These are phyloP conservation scores for Pyrenopolyporus hunteri DNA, from an alignment of 495 filamentous ascomycete species.

Conservation along the genomic window DNA sequence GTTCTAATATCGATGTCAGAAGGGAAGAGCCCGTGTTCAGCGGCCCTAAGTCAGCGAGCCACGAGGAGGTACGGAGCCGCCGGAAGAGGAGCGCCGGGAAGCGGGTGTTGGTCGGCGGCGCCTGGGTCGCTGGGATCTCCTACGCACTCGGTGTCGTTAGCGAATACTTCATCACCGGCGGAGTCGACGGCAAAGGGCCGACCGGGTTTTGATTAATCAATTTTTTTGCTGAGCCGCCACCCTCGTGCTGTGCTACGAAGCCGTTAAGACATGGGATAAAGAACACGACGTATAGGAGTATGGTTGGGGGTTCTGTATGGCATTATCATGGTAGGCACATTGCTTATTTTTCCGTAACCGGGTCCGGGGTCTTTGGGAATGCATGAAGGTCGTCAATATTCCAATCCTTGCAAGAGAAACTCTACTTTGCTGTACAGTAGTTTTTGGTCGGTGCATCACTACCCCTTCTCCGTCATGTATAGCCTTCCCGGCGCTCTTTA, in stretches of 20 bases:
- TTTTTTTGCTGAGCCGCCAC: not conserved
- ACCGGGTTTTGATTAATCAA: conserved; percentile 54
- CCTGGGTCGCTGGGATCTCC: conserved; percentile 64
- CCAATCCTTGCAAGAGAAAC: conserved; percentile 20
- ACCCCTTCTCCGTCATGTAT: conserved; percentile 24
- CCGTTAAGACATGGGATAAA: not conserved
- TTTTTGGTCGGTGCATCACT: conserved; percentile 10
- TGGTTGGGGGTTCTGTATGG: conserved; percentile 11
- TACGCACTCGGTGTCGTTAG: conserved; percentile 73
- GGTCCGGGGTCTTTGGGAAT: conserved; percentile 10
- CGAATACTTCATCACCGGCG: conserved; percentile 70
- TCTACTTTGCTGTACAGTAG: conserved; percentile 22
- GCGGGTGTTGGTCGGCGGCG: conserved; percentile 62
- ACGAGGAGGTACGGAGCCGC: conserved; percentile 37
- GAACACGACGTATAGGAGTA: conserved; percentile 12
- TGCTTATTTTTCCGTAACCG: conserved; percentile 6
- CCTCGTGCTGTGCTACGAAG: not conserved
- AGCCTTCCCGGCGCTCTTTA: not conserved
- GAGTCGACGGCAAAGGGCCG: conserved; percentile 58
- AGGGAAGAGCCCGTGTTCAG: conserved; percentile 65
- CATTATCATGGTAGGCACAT: conserved; percentile 18
- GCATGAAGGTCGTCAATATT: conserved; percentile 10
- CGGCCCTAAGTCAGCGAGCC: conserved; percentile 41
- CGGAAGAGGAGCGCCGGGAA: conserved; percentile 51
- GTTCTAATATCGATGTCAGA: conserved; percentile 56